phyloP scores from a whole-genome alignment of 1,139 yeast genomes.

The Nakaseomyces uthaithaninus region DNA sequence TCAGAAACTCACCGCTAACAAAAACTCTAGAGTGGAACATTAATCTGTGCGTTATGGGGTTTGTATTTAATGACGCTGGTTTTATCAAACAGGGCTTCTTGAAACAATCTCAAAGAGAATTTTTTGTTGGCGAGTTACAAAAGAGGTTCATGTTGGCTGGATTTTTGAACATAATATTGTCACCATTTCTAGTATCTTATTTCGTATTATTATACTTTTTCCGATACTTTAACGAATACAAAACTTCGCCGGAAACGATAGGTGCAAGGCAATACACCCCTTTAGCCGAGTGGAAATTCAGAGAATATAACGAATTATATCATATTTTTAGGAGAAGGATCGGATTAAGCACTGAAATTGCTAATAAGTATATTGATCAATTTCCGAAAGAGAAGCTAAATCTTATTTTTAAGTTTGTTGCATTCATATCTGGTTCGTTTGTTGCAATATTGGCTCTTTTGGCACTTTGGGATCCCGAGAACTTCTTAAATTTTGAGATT shows the following conservation, averaged over 20 bases:
- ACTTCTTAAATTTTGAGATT: conserved; percentile 82
- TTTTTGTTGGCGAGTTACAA: conserved; percentile 59
- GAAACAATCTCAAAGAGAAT: conserved; percentile 62
- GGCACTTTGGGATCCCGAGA: conserved; percentile 86
- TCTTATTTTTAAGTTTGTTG: conserved; percentile 52
- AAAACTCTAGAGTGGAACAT: conserved; percentile 92
- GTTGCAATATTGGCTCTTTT: conserved; percentile 79
- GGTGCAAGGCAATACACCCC: conserved; percentile 90
- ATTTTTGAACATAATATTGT: conserved; percentile 63
- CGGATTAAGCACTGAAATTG: conserved; percentile 68
- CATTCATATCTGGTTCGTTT: conserved; percentile 81
- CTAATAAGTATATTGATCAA: conserved; percentile 77
- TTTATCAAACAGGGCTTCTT: conserved; percentile 69
- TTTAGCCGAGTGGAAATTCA: conserved; percentile 85
- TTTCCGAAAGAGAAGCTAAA: conserved; percentile 80
- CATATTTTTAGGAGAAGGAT: conserved; percentile 78
- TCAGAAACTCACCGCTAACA: conserved; percentile 47
- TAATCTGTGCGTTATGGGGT: conserved; percentile 79
- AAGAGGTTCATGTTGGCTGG: conserved; percentile 86
- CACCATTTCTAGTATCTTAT: conserved; percentile 81
- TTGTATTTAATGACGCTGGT: conserved; percentile 74
- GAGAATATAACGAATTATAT: conserved; percentile 88
- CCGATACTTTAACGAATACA: conserved; percentile 86
- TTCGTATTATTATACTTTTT: conserved; percentile 77
- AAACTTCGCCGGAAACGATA: conserved; percentile 76